Percentiles rank a stretch among this genome's conserved stretches.
These are phyloP conservation scores for Sonneratia caseolaris DNA, from an alignment of 345 rosid genomes.

Conservation along the genomic window DNA sequence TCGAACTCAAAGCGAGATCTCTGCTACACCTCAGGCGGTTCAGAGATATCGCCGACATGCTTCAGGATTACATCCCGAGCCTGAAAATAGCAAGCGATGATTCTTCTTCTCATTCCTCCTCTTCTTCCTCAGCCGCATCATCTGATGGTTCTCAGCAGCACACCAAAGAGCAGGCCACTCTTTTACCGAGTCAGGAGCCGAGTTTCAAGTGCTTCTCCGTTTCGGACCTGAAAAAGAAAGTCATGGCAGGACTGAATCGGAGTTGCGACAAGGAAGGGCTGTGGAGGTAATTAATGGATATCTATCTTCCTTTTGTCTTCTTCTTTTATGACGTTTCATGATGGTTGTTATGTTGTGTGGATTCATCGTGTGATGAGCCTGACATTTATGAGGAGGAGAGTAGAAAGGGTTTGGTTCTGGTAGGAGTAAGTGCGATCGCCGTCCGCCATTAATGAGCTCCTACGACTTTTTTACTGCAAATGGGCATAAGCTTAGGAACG, in stretches of 20 bases:
- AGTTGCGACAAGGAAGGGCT: conserved; percentile 73
- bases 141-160: conserved; percentile 43
- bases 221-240: conserved; percentile 82
- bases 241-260: conserved; percentile 70
- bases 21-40: conserved; percentile 54
- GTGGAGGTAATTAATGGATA: conserved; percentile 54
- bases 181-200: conserved; percentile 38
- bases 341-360: neutral
- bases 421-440: neutral
- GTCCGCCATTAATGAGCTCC: neutral
- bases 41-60: conserved; percentile 73
- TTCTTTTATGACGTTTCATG: neutral
- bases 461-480: neutral
- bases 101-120: conserved; percentile 26
- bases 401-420: neutral
- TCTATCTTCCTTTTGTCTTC: neutral
- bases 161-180: conserved; percentile 43
- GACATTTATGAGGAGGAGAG: neutral
- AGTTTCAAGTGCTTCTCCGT: conserved; percentile 79
- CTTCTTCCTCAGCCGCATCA: conserved; percentile 6
- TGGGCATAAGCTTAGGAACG: neutral
- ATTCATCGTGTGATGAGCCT: neutral
- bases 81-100: conserved; percentile 47
- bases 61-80: conserved; percentile 83
- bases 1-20: conserved; percentile 76